A percentile compares a stretch with the other conserved stretches of the same genome.
These are phyloP conservation scores for Trypanosoma brucei DNA, from an alignment of 208 protist genomes.

Conservation along the genomic window DNA sequence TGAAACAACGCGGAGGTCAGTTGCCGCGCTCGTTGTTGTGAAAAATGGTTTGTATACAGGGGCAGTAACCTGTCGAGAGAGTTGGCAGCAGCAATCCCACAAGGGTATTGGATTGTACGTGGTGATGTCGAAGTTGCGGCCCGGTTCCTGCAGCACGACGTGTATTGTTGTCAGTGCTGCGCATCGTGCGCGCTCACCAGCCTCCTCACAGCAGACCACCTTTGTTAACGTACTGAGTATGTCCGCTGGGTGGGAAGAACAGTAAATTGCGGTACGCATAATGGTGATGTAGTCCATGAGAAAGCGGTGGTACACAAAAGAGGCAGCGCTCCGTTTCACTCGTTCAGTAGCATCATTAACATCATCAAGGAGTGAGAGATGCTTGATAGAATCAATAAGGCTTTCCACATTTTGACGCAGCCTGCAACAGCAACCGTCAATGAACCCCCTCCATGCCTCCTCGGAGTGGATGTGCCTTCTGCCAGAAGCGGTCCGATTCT, in stretches of 20 bases:
- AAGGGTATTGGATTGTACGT: constrained; percentile 31
- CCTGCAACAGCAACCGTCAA: constrained; percentile 17
- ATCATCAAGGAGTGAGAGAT: constrained; percentile 10
- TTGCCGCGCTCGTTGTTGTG: constrained; percentile 15
- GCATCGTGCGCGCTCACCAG: constrained; percentile 35
- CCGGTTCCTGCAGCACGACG: constrained; percentile 22
- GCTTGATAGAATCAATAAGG: constrained; percentile 22
- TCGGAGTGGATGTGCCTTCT: constrained; percentile 8
- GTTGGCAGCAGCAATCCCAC: constrained; percentile 33
- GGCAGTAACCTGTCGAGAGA: constrained; percentile 18
- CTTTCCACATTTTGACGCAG: constrained; percentile 22
- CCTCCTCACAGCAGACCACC: constrained; percentile 49
- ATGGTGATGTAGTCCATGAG: constrained; percentile 54
- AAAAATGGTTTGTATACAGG: constrained; percentile 31
- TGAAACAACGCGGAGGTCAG: constrained; percentile 25
- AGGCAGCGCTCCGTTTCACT: constrained; percentile 44
- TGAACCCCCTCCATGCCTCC: constrained; percentile 21
- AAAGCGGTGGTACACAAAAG: constrained; percentile 46
- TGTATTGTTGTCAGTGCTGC: constrained; percentile 44
- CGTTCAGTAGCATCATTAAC: constrained; percentile 25
- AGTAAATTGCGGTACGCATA: constrained; percentile 36
- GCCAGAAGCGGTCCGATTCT: not conserved
- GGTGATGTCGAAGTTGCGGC: constrained; percentile 11
- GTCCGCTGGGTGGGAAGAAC: constrained; percentile 25
- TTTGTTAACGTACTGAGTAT: constrained; percentile 44